Evolutionary conservation across 306 rosid species (phyloP), one percentile per base, ranked within the genome.

Genomic region (Begonia peltatifolia): DNA sequence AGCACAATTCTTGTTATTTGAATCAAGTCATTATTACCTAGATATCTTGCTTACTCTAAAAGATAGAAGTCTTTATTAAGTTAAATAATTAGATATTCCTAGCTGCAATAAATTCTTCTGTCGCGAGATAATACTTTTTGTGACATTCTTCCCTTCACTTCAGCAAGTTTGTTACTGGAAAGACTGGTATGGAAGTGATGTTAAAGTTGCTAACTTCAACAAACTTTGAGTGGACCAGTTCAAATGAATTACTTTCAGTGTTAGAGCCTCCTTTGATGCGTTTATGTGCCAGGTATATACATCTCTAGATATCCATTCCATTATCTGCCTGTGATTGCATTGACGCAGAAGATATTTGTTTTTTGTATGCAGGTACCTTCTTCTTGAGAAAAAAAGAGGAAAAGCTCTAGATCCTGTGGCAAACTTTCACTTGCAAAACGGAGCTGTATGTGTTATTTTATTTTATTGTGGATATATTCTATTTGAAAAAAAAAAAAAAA

Each of bases 391-490:
- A 75, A 89, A 84, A 69, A 84, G 97, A 76, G 97, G 97, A 52
- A 89, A 78, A 76, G 94, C 94, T 61, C 84, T 89, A 65, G 97
- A 89, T 62, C 85, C 94, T 25, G 95, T 89, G 30, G 94, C 94
- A 53, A 89, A 89, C 72, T 89, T 89, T 71, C 97, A 89, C 80
- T 74, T 89, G 73, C 97, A 84, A 74, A 89, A 89, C 69, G 97
- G 97, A 70, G 97, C 95, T 57, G 97, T 89, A 78, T 20, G 94
- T 71, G 53, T 47, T 10, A 0, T 10, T 44, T 44, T 30, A 30
- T 30, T 30, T 30, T 5, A 5, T 30, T 30, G 38, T 30, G 38
- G 9, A 30, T 30, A 30, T 30, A 30, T 30, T 30, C 38, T 5
- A 30, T 30, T 30, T 30, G 9, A 30, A 30, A 30, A 30, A 2